A percentile compares a stretch with the other conserved stretches of the same genome.
phyloP scores from a whole-genome alignment of 345 rosid genomes.

The Rhizophora apiculata region DNA sequence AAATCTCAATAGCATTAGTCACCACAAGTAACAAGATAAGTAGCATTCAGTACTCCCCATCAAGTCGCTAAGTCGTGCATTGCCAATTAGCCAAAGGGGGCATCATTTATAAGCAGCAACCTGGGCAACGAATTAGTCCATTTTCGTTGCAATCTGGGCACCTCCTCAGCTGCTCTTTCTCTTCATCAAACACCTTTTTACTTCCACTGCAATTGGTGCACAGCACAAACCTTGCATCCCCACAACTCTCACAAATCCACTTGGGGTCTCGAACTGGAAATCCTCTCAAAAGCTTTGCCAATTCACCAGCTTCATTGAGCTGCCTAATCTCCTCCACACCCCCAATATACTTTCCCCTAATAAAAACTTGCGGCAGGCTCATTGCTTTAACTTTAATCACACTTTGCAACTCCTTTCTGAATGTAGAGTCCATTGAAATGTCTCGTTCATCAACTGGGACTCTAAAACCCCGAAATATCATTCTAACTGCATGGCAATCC shows the following conservation, averaged over 20 bases:
- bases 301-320: conserved; percentile 39
- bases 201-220: conserved; percentile 45
- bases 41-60: background rate
- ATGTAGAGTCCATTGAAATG: conserved; percentile 39
- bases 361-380: conserved; percentile 40
- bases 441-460: conserved; percentile 42
- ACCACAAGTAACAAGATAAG: background rate
- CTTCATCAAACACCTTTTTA: conserved; percentile 40
- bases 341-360: conserved; percentile 39
- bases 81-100: background rate
- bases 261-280: conserved; percentile 28
- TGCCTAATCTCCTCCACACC: conserved; percentile 45
- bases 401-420: conserved; percentile 36
- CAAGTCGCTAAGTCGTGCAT: background rate
- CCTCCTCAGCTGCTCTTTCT: conserved; percentile 28
- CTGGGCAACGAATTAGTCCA: conserved; percentile 46
- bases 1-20: background rate
- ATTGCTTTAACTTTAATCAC: conserved; percentile 19
- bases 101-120: conserved; percentile 30
- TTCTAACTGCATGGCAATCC: conserved; percentile 42
- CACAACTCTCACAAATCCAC: conserved; percentile 37
- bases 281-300: conserved; percentile 36
- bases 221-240: conserved; percentile 47
- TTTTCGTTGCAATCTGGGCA: conserved; percentile 48
- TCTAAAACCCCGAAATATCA: conserved; percentile 40